Conservation (phyloP, 2,329 filamentous ascomycete genomes). For the Penicillium occitanis region DNA sequence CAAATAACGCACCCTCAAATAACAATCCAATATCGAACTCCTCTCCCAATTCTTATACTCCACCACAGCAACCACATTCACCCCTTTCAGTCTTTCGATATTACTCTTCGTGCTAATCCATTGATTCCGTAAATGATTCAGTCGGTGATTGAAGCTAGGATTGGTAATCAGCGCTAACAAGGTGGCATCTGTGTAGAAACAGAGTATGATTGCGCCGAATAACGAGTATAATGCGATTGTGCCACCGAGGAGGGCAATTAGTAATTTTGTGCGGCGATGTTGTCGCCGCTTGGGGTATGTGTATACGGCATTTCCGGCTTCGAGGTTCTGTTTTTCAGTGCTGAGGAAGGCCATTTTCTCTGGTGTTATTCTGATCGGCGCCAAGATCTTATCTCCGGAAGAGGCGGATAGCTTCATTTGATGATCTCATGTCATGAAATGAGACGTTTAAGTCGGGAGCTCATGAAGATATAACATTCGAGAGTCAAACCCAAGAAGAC, state of each 20-base stretch:
- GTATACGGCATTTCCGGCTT: background rate
- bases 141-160: conserved; percentile 25
- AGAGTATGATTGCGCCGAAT: conserved; percentile 7
- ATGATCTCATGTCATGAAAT: background rate
- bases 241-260: conserved; percentile 6
- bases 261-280: background rate
- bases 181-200: conserved; percentile 8
- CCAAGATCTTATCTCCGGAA: conserved; percentile 9
- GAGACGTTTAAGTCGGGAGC: background rate
- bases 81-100: conserved; percentile 34
- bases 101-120: conserved; percentile 32
- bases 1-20: conserved; percentile 35
- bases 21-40: conserved; percentile 44
- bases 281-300: background rate
- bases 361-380: background rate
- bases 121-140: conserved; percentile 28
- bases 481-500: background rate
- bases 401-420: background rate
- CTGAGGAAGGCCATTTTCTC: background rate
- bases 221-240: conserved; percentile 8
- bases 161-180: conserved; percentile 14
- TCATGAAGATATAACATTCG: background rate
- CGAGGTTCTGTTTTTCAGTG: background rate
- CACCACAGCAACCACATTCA: conserved; percentile 43
- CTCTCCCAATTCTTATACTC: conserved; percentile 37